Evolutionary conservation across 495 filamentous ascomycete genomes (phyloP).

Genomic region (Xylaria bambusicola): DNA sequence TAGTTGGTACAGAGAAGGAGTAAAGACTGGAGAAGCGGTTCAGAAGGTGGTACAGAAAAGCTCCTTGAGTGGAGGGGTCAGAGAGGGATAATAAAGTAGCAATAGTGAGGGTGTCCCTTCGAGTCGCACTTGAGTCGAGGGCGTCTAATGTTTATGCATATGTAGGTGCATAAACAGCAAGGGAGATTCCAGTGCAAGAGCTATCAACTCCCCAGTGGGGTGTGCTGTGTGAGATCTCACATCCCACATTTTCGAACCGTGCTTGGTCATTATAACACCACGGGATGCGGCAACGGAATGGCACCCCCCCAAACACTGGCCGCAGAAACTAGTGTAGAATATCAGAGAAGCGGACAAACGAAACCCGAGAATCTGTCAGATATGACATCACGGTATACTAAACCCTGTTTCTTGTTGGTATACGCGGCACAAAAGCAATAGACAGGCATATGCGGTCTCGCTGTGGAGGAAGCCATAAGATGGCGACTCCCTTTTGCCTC

Average conservation of each 20-base stretch:
- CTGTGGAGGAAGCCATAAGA: background rate
- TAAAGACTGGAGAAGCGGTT: constrained; percentile 17
- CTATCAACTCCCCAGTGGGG: constrained; percentile 10
- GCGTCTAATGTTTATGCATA: constrained; percentile 28
- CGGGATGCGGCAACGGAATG: constrained; percentile 20
- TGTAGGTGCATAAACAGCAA: constrained; percentile 34
- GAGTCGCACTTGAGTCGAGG: constrained; percentile 25
- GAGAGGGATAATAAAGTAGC: constrained; percentile 30
- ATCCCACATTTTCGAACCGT: constrained; percentile 19
- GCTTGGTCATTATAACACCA: constrained; percentile 14
- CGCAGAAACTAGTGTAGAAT: background rate
- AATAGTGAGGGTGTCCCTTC: constrained; percentile 19
- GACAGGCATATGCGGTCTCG: background rate
- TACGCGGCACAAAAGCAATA: constrained; percentile 4
- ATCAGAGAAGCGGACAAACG: constrained; percentile 7
- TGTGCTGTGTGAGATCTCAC: constrained; percentile 32
- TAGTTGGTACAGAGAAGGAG: constrained; percentile 26
- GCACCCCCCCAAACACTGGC: constrained; percentile 10
- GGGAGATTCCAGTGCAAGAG: constrained; percentile 28
- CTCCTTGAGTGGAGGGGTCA: constrained; percentile 20
- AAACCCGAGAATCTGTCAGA: constrained; percentile 7
- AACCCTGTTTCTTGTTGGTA: background rate
- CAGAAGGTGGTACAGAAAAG: constrained; percentile 29
- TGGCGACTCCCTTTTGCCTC: too few species aligned
- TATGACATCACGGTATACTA: constrained; percentile 16